Percentiles rank a stretch among this genome's conserved stretches.
Conservation (phyloP, 75 land plant species). For the Picea sitchensis region DNA sequence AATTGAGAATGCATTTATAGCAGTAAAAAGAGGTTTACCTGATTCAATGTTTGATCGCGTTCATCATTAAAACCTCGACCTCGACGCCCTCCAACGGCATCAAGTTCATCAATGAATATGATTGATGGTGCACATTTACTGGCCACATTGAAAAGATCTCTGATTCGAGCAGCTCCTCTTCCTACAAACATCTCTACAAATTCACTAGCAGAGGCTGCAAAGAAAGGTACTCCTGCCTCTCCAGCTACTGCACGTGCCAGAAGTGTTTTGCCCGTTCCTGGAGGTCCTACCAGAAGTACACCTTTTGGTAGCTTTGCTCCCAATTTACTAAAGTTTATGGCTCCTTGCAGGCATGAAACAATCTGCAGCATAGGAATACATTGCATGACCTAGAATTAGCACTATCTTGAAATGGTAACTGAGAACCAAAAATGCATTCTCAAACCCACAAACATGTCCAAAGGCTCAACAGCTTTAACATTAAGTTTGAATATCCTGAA, state of each 20-base stretch:
- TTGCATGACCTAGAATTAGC: background rate
- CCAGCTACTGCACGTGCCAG: conserved; percentile 98
- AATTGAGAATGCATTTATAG: background rate
- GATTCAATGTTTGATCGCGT: conserved; percentile 94
- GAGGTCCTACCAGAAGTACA: conserved; percentile 92
- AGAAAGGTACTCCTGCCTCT: conserved; percentile 97
- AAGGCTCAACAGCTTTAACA: background rate
- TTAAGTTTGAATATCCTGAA: background rate
- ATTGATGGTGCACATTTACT: conserved; percentile 87
- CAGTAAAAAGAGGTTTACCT: conserved; percentile 36
- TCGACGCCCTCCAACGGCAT: conserved; percentile 96
- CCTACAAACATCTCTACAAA: conserved; percentile 99
- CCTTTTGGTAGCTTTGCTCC: conserved; percentile 96
- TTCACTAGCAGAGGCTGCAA: conserved; percentile 95
- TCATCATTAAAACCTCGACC: conserved; percentile 96
- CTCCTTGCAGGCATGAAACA: conserved; percentile 86
- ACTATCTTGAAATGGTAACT: background rate
- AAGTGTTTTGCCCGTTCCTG: conserved; percentile 97
- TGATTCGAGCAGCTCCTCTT: conserved; percentile 93
- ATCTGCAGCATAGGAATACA: conserved; percentile 43
- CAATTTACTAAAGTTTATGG: conserved; percentile 66
- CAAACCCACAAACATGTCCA: background rate
- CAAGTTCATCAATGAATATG: conserved; percentile 96
- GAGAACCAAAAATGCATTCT: background rate
- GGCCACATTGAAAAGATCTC: conserved; percentile 84